These are phyloP conservation scores for Berberis vulgaris DNA, from an alignment of 164 flowering plant genomes.

Conservation along the genomic window DNA sequence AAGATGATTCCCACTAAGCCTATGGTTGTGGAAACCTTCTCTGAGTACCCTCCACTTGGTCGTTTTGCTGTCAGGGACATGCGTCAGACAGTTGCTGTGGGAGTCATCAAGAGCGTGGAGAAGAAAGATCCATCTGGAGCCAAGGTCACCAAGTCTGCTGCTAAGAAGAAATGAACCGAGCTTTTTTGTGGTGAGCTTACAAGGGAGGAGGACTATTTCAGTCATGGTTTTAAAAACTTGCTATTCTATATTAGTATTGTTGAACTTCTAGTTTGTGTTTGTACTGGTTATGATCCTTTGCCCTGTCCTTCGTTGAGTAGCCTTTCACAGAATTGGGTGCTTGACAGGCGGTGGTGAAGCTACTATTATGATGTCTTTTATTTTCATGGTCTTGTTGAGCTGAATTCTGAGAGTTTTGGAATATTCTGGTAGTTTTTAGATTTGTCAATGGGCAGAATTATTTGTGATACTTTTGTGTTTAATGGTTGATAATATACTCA, in stretches of 20 bases:
- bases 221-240: neutral
- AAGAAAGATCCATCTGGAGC: constrained; percentile 1
- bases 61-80: constrained; percentile 2
- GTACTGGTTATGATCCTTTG: neutral
- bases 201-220: neutral
- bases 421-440: neutral
- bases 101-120: constrained; percentile 3
- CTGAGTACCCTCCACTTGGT: constrained; percentile 1
- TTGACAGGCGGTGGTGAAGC: neutral
- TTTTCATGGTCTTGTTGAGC: neutral
- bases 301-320: neutral
- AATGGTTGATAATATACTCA: no score
- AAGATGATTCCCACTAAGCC: neutral
- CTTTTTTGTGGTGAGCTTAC: neutral
- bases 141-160: constrained; percentile 1
- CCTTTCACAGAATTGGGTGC: constrained; percentile 1
- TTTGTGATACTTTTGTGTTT: neutral
- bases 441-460: neutral
- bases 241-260: neutral
- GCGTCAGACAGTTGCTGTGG: constrained; percentile 1
- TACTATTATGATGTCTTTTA: neutral
- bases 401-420: neutral
- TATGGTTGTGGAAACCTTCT: constrained; percentile 1
- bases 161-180: neutral
- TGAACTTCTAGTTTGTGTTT: neutral